phyloP scores from a whole-genome alignment of 257 asterid species.

The Oldenlandia corymbosa region DNA sequence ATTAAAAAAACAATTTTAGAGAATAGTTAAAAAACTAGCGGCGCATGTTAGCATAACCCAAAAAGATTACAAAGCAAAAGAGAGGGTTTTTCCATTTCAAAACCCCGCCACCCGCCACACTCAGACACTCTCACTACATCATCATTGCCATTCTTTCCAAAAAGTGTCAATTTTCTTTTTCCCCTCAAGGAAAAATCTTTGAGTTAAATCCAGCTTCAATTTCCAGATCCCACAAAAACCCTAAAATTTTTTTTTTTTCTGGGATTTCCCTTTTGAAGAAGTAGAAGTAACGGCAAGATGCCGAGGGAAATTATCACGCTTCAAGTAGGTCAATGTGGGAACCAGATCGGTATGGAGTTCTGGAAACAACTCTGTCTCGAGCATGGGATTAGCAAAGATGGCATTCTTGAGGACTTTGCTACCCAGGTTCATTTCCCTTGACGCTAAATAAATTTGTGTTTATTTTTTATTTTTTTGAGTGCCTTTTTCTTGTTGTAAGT shows the following conservation, averaged over 20 bases:
- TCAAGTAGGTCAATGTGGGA: conserved; percentile 99
- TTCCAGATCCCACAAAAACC: conserved; percentile 5
- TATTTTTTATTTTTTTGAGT: neutral
- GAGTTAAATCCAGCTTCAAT: neutral
- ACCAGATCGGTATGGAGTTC: conserved; percentile 99
- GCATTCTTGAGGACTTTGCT: conserved; percentile 95
- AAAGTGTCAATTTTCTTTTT: neutral
- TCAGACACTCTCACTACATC: neutral
- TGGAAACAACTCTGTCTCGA: conserved; percentile 99
- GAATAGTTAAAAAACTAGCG: no score
- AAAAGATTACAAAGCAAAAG: no score
- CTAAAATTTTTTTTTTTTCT: conserved; percentile 42
- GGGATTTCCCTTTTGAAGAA: conserved; percentile 56
- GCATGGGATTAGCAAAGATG: conserved; percentile 96
- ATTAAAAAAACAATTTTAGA: no score
- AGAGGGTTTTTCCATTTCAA: conserved; percentile 10
- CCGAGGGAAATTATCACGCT: conserved; percentile 93
- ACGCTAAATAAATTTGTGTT: neutral
- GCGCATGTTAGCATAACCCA: no score
- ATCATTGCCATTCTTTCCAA: neutral
- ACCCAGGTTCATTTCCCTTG: conserved; percentile 57
- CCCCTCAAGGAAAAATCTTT: neutral
- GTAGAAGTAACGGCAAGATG: conserved; percentile 35
- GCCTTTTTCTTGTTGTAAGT: neutral
- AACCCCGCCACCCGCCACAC: conserved; percentile 17